phyloP scores from a whole-genome alignment of 2,329 filamentous ascomycete genomes.

The Pseudogymnoascus sp. region DNA sequence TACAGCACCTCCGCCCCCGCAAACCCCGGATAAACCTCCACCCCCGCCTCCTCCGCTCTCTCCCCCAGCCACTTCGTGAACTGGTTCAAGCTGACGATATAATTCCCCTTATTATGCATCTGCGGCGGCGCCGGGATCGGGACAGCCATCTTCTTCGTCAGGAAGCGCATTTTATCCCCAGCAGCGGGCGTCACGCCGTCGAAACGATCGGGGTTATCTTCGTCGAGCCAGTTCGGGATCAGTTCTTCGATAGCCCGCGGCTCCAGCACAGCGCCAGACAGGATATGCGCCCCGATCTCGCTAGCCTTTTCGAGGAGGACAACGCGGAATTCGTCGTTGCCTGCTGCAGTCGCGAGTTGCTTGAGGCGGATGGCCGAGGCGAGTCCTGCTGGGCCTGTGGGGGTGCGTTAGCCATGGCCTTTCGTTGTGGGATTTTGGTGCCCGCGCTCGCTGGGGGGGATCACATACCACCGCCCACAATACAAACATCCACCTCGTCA shows the following conservation, averaged over 20 bases:
- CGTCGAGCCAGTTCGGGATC: conserved; percentile 85
- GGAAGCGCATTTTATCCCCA: conserved; percentile 83
- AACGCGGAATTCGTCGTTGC: conserved; percentile 93
- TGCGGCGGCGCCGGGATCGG: conserved; percentile 86
- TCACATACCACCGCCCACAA: conserved; percentile 72
- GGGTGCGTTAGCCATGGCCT: conserved; percentile 11
- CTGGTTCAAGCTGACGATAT: conserved; percentile 92
- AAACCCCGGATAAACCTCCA: conserved; percentile 94
- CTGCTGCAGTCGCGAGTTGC: conserved; percentile 87
- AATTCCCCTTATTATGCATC: conserved; percentile 98
- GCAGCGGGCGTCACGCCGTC: conserved; percentile 78
- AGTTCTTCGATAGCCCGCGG: conserved; percentile 83
- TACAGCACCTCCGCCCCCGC: conserved; percentile 91
- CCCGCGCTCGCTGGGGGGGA: neutral
- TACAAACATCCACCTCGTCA: conserved; percentile 93
- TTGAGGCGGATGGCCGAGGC: conserved; percentile 91
- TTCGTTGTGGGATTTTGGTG: neutral
- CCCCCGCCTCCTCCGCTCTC: conserved; percentile 89
- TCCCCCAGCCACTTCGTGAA: conserved; percentile 94
- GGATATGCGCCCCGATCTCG: conserved; percentile 87
- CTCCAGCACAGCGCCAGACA: conserved; percentile 93
- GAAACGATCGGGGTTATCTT: conserved; percentile 83
- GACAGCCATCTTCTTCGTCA: conserved; percentile 72
- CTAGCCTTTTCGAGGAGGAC: conserved; percentile 90
- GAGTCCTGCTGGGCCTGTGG: conserved; percentile 74